Percentiles rank a stretch among this genome's conserved stretches.
These are phyloP conservation scores for Umbelopsis sp. DNA, from an alignment of 192 early-diverging fungal species.

Conservation along the genomic window DNA sequence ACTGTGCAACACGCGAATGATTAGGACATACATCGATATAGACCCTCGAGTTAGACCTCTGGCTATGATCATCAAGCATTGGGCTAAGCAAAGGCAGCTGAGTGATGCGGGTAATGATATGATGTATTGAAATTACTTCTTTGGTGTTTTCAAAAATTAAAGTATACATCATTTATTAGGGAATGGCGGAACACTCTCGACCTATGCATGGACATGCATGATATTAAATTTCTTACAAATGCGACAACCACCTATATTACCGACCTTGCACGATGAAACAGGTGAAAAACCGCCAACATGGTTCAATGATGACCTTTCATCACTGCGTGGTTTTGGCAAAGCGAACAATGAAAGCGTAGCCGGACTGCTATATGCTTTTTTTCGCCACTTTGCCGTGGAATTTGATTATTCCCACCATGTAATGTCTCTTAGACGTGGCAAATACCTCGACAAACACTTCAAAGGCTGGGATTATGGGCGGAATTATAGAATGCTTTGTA, in stretches of 20 bases:
- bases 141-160: neutral
- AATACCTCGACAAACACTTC: slow-evolving; percentile 74
- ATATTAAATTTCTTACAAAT: slow-evolving; percentile 92
- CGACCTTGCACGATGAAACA: slow-evolving; percentile 71
- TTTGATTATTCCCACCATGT: slow-evolving; percentile 86
- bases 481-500: slow-evolving; percentile 73
- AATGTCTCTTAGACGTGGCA: slow-evolving; percentile 79
- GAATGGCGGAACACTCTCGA: slow-evolving; percentile 90
- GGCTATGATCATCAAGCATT: slow-evolving; percentile 92
- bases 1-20: slow-evolving; percentile 86
- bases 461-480: slow-evolving; percentile 87
- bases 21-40: slow-evolving; percentile 86
- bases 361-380: slow-evolving; percentile 82
- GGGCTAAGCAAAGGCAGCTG: slow-evolving; percentile 82
- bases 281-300: slow-evolving; percentile 64
- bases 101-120: slow-evolving; percentile 82
- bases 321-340: slow-evolving; percentile 66
- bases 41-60: slow-evolving; percentile 89
- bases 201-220: slow-evolving; percentile 95
- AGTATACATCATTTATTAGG: slow-evolving; percentile 48
- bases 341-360: slow-evolving; percentile 79
- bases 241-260: slow-evolving; percentile 87
- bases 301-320: slow-evolving; percentile 75
- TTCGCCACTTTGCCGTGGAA: slow-evolving; percentile 78
- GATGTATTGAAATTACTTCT: neutral